Evolutionary conservation across 2,329 filamentous ascomycete species (phyloP).

Genomic region (Aspergillus sp.): DNA sequence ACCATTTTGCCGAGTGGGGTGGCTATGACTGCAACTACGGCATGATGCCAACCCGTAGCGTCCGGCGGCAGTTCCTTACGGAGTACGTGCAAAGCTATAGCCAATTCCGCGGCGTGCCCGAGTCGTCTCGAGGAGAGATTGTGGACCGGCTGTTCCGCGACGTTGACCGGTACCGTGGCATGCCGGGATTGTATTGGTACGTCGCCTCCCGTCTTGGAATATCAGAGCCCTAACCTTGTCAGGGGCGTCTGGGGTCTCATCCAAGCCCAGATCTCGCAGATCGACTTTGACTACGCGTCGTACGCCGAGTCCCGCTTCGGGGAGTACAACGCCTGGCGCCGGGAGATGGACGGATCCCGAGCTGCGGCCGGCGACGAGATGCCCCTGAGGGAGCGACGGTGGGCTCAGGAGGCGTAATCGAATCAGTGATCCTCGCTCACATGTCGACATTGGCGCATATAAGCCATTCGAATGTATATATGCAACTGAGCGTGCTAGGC

Average conservation of each 20-base stretch:
- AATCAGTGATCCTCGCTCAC: constrained; percentile 1
- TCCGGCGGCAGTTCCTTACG: constrained; percentile 69
- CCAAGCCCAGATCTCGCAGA: constrained; percentile 85
- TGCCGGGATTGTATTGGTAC: constrained; percentile 73
- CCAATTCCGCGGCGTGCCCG: constrained; percentile 33
- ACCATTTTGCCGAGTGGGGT: constrained; percentile 97
- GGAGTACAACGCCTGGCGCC: constrained; percentile 91
- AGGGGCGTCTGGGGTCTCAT: constrained; percentile 96
- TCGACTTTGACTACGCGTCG: constrained; percentile 90
- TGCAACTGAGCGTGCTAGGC: background rate
- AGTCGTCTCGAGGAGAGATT: constrained; percentile 49
- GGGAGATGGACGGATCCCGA: constrained; percentile 58
- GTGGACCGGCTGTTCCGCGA: constrained; percentile 62
- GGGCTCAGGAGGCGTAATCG: constrained; percentile 51
- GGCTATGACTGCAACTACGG: constrained; percentile 91
- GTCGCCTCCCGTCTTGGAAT: constrained; percentile 1
- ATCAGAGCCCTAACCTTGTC: constrained; percentile 26
- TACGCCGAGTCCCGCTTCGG: constrained; percentile 80
- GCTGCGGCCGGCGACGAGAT: constrained; percentile 46
- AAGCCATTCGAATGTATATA: too few relatives aligned
- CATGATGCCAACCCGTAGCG: constrained; percentile 66
- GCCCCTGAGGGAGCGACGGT: constrained; percentile 68
- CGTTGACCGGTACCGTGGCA: constrained; percentile 76
- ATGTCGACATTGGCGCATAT: background rate
- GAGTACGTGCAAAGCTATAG: constrained; percentile 76